Evolutionary conservation across 306 rosid genomes (phyloP).

Genomic region (Vigna hirtella): DNA sequence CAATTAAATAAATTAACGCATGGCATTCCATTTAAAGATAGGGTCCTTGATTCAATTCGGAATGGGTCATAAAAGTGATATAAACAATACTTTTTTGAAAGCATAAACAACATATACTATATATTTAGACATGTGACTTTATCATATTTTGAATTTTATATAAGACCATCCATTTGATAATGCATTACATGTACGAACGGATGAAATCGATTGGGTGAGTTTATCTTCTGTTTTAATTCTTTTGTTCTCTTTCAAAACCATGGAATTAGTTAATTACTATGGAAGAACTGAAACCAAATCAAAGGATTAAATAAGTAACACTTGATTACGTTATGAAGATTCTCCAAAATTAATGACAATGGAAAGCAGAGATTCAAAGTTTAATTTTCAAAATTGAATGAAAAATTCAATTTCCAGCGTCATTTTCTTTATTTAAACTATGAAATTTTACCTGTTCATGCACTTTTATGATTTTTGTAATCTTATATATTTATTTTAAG

Average conservation of each 20-base stretch:
- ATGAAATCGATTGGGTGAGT: neutral
- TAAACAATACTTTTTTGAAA: neutral
- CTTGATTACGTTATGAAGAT: neutral
- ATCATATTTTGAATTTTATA: neutral
- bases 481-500: neutral
- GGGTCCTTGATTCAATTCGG: neutral
- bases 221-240: neutral
- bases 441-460: neutral
- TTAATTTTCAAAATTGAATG: too few species aligned
- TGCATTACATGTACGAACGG: neutral
- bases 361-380: too few species aligned
- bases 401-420: neutral
- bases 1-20: neutral
- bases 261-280: neutral
- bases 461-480: neutral
- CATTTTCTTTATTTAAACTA: neutral
- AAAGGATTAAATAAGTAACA: neutral
- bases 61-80: conserved; percentile 2
- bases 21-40: neutral
- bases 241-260: neutral
- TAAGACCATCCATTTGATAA: neutral
- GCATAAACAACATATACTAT: neutral
- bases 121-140: neutral
- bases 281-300: neutral
- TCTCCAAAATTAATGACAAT: neutral